These are phyloP conservation scores for Blepharisma stoltei DNA, from an alignment of 73 alveolate species.

Conservation along the genomic window DNA sequence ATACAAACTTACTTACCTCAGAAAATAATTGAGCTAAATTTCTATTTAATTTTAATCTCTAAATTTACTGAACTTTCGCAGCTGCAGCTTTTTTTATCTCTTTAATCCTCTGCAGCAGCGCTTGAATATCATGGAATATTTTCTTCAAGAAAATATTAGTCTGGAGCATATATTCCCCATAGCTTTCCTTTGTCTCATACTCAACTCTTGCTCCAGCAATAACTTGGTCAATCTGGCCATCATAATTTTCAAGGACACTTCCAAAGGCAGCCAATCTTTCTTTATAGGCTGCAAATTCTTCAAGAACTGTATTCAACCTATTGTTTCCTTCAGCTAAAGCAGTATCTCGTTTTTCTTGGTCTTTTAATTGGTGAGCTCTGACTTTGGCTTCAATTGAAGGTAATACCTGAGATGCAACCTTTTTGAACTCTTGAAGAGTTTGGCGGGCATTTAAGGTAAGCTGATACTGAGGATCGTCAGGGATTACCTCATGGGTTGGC, in stretches of 20 bases:
- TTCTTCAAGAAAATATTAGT: background rate
- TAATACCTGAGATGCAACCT: background rate
- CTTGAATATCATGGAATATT: background rate
- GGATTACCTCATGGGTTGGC: background rate
- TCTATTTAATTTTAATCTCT: too few species aligned
- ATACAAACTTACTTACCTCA: too few species aligned
- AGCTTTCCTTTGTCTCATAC: background rate
- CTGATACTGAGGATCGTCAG: background rate
- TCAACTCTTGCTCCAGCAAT: background rate
- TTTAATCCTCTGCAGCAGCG: conserved; percentile 2
- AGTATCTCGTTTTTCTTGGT: background rate
- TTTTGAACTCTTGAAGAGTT: conserved; percentile 21
- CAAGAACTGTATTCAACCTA: background rate
- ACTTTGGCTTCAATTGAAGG: background rate
- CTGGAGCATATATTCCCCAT: conserved; percentile 12
- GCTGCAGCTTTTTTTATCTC: conserved; percentile 1
- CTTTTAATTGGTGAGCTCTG: background rate
- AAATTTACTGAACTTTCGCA: too few species aligned
- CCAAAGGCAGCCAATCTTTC: background rate
- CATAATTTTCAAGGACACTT: background rate
- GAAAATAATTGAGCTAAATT: too few species aligned
- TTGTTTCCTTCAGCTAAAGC: background rate
- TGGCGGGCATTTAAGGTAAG: background rate
- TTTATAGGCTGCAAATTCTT: background rate
- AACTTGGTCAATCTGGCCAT: background rate